Evolutionary conservation across 139 green algal species (phyloP).

Genomic region (Diplosphaera chodatii): DNA sequence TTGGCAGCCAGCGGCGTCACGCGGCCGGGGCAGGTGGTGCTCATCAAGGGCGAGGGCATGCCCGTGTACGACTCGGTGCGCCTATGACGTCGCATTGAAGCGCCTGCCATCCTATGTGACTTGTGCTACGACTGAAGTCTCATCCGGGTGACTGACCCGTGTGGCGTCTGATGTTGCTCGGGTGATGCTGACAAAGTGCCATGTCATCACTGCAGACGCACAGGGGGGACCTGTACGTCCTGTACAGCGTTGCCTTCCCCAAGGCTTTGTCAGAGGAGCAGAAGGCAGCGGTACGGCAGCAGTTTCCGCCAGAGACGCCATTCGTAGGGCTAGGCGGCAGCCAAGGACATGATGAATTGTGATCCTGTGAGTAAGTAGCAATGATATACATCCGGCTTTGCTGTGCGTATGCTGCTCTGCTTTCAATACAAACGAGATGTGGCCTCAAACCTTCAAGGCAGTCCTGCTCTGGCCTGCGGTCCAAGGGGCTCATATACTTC

Average conservation of each 20-base stretch:
- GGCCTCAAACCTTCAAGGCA: too few relatives aligned
- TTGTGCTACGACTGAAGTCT: too few relatives aligned
- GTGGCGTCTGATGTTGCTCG: not conserved
- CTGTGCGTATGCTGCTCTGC: too few relatives aligned
- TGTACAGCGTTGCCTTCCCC: constrained; percentile 79
- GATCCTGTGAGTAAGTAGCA: too few relatives aligned
- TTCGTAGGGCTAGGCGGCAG: not conserved
- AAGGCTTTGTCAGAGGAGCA: constrained; percentile 61
- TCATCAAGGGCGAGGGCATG: constrained; percentile 71
- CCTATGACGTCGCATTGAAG: too few relatives aligned
- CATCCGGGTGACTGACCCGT: too few relatives aligned
- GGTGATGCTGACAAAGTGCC: not conserved
- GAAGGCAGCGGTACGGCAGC: constrained; percentile 41
- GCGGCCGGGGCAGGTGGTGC: constrained; percentile 48
- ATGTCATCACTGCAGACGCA: constrained; percentile 15
- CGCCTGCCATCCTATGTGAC: too few relatives aligned
- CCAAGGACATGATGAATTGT: constrained; percentile 32
- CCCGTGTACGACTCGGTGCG: constrained; percentile 42
- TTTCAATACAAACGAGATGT: too few relatives aligned
- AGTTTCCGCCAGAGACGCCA: constrained; percentile 28
- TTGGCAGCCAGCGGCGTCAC: constrained; percentile 39
- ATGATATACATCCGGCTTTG: too few relatives aligned
- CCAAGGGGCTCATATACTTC: too few relatives aligned
- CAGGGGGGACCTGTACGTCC: constrained; percentile 75
- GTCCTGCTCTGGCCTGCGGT: too few relatives aligned